A percentile compares a stretch with the other conserved stretches of the same genome.
phyloP scores from a whole-genome alignment of 495 filamentous ascomycete genomes.

The Chlorociboria aeruginascens region DNA sequence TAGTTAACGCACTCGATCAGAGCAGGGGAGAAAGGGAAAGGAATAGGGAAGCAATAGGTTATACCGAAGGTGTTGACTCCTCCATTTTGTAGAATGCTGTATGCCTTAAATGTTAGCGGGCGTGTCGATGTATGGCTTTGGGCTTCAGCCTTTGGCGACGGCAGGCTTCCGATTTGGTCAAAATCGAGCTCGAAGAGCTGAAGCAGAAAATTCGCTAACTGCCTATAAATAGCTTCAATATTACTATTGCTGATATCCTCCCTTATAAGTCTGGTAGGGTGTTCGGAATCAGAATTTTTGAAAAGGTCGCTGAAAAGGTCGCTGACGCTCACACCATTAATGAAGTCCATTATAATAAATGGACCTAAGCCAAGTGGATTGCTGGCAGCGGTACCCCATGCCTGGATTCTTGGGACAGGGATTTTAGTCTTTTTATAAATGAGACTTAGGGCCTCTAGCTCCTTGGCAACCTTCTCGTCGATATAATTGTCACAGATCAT shows the following conservation, averaged over 20 bases:
- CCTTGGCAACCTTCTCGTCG: conserved; percentile 32
- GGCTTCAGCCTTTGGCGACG: conserved; percentile 4
- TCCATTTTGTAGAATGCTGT: conserved; percentile 23
- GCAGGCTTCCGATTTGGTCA: conserved; percentile 18
- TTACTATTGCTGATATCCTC: conserved; percentile 23
- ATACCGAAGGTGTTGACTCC: conserved; percentile 26
- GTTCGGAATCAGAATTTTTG: not conserved
- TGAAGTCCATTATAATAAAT: conserved; percentile 33
- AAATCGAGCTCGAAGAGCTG: conserved; percentile 28
- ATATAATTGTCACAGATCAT: conserved; percentile 20
- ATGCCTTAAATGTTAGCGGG: conserved; percentile 23
- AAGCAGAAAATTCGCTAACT: conserved; percentile 25
- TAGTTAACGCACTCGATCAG: not conserved
- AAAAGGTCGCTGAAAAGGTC: conserved; percentile 22
- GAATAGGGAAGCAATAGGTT: conserved; percentile 2
- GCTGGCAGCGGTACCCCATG: conserved; percentile 25
- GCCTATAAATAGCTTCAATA: conserved; percentile 23
- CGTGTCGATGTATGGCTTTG: conserved; percentile 6
- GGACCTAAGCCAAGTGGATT: conserved; percentile 28
- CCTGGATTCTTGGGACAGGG: conserved; percentile 25
- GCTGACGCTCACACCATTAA: conserved; percentile 24
- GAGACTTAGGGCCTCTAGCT: conserved; percentile 21
- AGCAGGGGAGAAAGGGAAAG: not conserved
- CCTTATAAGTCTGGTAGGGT: conserved; percentile 15
- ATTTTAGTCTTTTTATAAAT: conserved; percentile 27